Base-by-base conservation (phyloP, 2,329 filamentous ascomycete genomes). In the Botryotinia globosa region DNA sequence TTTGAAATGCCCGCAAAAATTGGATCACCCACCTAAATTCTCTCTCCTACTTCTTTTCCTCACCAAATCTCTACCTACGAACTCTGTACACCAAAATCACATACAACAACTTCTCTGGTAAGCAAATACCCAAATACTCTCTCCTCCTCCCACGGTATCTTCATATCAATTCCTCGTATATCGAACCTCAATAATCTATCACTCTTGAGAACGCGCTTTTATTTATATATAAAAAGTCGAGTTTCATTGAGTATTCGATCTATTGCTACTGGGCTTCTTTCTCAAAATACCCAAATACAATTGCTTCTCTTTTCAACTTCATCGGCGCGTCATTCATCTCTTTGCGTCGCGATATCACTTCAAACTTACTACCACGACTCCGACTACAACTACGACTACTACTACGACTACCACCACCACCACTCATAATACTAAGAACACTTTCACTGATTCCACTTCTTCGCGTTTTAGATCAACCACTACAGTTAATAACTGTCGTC, bases 401-500 rank as follows among this genome's bases (percentile, higher is more conserved):
- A n/a, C n/a, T n/a, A n/a, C n/a, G n/a, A 22, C 37, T 4, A 18
- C 62, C 9, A n/a, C 37, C 2, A 18, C 51, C 8, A n/a, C 20
- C 63, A 39, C 48, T 58, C 18, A n/a, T n/a, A n/a, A 48, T 45
- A 29, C 22, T 2, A 69, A 29, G 54, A 18, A 64, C 34, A 8
- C 51, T 45, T 45, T 6, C n/a, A 62, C 74, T 77, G 74, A 78
- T 74, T 73, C 39, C 39, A 71, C 48, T 45, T 69, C 68, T 48
- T 72, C 74, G 66, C 74, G 39, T 65, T 72, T 42, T 64, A 76
- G 75, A 62, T 75, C 77, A 63, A 77, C 77, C 75, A 71, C 69
- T 64, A 18, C 70, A 68, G 45, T 61, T 72, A 62, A 66, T 44
- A 73, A 63, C 68, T 54, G 37, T 45, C 63, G 58, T 61, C 69